phyloP scores from a whole-genome alignment of 1,284 basidiomycete species.

The Ceratobasidium sp. region DNA sequence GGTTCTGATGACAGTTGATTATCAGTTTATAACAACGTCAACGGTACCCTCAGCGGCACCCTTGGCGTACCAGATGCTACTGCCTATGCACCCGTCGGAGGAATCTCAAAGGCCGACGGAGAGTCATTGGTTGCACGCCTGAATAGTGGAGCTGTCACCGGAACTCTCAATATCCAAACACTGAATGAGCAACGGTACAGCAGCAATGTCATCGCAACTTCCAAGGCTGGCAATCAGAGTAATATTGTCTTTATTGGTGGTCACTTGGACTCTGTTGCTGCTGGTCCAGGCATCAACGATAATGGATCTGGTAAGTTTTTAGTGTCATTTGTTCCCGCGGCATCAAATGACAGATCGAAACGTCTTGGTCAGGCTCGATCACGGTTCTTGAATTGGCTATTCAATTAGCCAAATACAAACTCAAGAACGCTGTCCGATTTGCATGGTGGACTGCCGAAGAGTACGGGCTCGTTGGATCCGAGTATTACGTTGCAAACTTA shows the following conservation, averaged over 20 bases:
- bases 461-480: constrained; percentile 24
- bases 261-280: constrained; percentile 29
- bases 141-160: constrained; percentile 1
- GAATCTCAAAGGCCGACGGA: constrained; percentile 7
- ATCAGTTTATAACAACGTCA: constrained; percentile 29
- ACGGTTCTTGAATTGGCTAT: constrained; percentile 26
- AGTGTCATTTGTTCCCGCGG: too few relatives aligned
- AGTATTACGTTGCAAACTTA: constrained; percentile 23
- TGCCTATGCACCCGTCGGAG: constrained; percentile 14
- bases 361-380: constrained; percentile 16
- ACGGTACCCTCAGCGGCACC: constrained; percentile 4
- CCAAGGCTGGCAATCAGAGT: constrained; percentile 26
- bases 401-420: constrained; percentile 33
- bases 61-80: background rate
- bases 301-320: constrained; percentile 23
- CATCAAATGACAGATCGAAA: too few relatives aligned
- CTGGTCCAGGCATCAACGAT: constrained; percentile 32
- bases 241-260: constrained; percentile 25
- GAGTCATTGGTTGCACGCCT: constrained; percentile 2
- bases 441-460: constrained; percentile 36
- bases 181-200: constrained; percentile 11
- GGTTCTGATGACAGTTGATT: background rate
- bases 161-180: constrained; percentile 4
- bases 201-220: constrained; percentile 29
- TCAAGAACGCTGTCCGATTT: constrained; percentile 34